Base-by-base conservation (phyloP, 2,329 filamentous ascomycete species). In the Trichoderma sp. region DNA sequence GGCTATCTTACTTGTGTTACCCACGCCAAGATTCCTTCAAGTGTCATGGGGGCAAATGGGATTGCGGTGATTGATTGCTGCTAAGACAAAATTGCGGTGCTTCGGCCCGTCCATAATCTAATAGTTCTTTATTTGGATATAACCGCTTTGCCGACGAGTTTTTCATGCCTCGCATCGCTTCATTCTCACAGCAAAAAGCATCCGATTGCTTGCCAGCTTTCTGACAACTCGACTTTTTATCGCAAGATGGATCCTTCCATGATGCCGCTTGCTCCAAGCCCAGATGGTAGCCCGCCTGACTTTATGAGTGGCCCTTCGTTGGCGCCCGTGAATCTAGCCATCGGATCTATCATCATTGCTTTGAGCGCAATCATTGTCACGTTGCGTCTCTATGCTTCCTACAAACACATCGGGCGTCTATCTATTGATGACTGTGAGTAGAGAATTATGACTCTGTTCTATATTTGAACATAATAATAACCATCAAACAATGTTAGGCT, bases 1-100 rank as follows among this genome's bases (percentile, higher is more conserved):
- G 30, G 6, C 14, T 26, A 21, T 63, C 30, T 52, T 24, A 6
- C 18, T 28, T 16, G n/a, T 43, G 49, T 26, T 60, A 18, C 16
- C 39, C 10, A 32, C 39, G 59, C 59, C 59, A 60, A 60, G 59
- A 60, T 60, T 60, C 39, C 59, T 60, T 49, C 39, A n/a, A 14
- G 26, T 39, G 43, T 60, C 59, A 60, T 18, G 39, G 18, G 58
- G 13, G 6, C 39, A 11, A n/a, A 5, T 49, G 5, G 46, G 7
- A 13, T 5, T 14, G 21, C n/a, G 24, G 24, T 30, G 39, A 14
- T 16, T 46, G 26, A 43, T 26, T 21, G 18, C 26, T 18, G 6
- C 6, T 26, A 30, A 54, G 24, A 28, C 24, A 54, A 18, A 28
- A 16, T 18, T 10, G 28, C 11, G 43, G 37, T 52, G 34, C 18